Conservation (phyloP, 441 rosid species). For the Metrosideros polymorpha region DNA sequence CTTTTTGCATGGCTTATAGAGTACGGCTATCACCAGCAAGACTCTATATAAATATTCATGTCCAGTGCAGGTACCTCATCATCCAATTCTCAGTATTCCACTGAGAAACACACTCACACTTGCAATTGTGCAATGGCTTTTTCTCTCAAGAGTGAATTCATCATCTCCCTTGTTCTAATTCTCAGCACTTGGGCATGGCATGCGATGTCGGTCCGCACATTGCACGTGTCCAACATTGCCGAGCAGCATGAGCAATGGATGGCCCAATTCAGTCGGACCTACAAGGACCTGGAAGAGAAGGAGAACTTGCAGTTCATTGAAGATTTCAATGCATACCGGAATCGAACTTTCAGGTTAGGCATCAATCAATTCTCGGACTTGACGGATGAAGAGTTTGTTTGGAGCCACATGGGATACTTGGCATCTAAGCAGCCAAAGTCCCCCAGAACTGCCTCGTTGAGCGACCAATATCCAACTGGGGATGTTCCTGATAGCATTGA, state of each 20-base stretch:
- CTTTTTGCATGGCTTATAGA: background rate
- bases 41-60: background rate
- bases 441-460: background rate
- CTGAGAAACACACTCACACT: background rate
- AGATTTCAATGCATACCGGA: background rate
- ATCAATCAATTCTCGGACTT: background rate
- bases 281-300: background rate
- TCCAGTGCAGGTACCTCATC: background rate
- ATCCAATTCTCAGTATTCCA: background rate
- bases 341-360: background rate
- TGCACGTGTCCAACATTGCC: background rate
- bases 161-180: too few species aligned
- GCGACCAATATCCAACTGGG: background rate
- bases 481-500: conserved; percentile 14
- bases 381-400: background rate
- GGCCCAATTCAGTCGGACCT: background rate
- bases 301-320: background rate
- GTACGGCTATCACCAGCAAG: background rate
- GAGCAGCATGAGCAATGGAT: background rate
- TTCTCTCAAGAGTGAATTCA: background rate
- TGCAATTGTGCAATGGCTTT: background rate
- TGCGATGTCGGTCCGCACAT: background rate
- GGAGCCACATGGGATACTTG: background rate
- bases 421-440: background rate
- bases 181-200: too few species aligned